Base-by-base conservation (phyloP, 129 eudicot species). In the Tagetes patula region DNA sequence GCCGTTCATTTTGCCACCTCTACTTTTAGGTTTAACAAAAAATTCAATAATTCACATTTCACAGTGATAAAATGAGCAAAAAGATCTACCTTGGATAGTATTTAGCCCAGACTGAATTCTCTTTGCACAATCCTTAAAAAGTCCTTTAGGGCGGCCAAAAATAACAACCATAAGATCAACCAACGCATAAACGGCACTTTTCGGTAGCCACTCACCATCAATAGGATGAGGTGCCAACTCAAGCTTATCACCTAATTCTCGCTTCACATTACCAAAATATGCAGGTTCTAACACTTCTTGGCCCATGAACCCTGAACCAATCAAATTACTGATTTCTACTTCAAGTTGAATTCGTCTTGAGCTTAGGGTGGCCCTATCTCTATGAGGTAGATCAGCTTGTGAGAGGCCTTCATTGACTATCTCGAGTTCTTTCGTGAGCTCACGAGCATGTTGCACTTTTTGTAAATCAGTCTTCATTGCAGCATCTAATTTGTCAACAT, bases 171-270 rank as follows among this genome's bases (percentile, higher is more conserved):
- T 84, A 41, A 94, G 96, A 77, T 94, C 96, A 36, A 94, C 96
- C 43, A 94, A 77, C 37, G 96, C 87, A 85, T 86, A 90, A 13
- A 94, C 87, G 27, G 99, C 99, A 88, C 90, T 80, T 79, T 81
- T 94, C 30, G 99, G 99, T 68, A 94, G 83, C 99, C 99, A 94
- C 75, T 94, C 96, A 48, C 99, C 99, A 77, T 90, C 94, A 75
- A 94, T 88, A 45, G 99, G 99, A 70, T 86, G 86, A 38, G 97
- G 99, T 12, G 97, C 99, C 85, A 94, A 72, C 83, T 88, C 85
- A 77, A 94, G 85, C 74, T 88, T 88, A 31, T 94, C 96, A 5
- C 87, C 86, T 73, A 77, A 86, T 56, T 78, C 85, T 64, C 95
- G 79, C 81, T 82, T 90, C 67, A 84, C 86, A 79, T 86, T 84